phyloP scores from a whole-genome alignment of 2,329 filamentous ascomycete genomes.

The Chrysoporthe puriensis region DNA sequence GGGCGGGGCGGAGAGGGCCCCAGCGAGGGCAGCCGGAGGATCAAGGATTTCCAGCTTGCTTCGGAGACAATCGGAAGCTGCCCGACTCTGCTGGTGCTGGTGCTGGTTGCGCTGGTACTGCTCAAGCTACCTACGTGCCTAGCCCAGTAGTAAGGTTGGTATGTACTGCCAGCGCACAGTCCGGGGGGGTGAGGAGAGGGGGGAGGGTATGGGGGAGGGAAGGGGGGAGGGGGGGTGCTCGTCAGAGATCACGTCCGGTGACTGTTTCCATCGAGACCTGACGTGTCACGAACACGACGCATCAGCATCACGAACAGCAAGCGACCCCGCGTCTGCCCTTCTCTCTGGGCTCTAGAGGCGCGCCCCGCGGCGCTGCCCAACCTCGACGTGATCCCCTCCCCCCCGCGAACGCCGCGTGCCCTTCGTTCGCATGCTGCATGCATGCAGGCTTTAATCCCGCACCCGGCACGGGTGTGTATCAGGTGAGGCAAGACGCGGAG shows the following conservation, averaged over 20 bases:
- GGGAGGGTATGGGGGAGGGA: no score
- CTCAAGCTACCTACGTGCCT: no score
- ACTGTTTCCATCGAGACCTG: background rate
- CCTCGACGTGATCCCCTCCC: background rate
- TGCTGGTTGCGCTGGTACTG: no score
- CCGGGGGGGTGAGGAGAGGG: background rate
- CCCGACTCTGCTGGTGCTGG: background rate
- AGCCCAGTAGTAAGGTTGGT: background rate
- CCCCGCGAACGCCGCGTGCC: conserved; percentile 6
- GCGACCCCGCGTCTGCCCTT: conserved; percentile 2
- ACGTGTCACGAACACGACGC: conserved; percentile 12
- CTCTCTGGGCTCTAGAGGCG: background rate
- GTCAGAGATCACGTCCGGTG: background rate
- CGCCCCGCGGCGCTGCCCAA: background rate
- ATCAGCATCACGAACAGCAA: background rate
- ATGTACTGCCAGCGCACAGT: conserved; percentile 6
- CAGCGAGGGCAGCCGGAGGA: background rate
- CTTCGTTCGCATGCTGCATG: background rate
- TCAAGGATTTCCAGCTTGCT: background rate
- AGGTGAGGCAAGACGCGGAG: conserved; percentile 12
- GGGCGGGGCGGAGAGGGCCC: no score
- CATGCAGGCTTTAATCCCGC: conserved; percentile 10
- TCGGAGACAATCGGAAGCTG: conserved; percentile 11
- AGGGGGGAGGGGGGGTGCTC: background rate
- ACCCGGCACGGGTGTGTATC: conserved; percentile 6